phyloP scores from a whole-genome alignment of 495 filamentous ascomycete genomes.

The Cenococcum geophilum region DNA sequence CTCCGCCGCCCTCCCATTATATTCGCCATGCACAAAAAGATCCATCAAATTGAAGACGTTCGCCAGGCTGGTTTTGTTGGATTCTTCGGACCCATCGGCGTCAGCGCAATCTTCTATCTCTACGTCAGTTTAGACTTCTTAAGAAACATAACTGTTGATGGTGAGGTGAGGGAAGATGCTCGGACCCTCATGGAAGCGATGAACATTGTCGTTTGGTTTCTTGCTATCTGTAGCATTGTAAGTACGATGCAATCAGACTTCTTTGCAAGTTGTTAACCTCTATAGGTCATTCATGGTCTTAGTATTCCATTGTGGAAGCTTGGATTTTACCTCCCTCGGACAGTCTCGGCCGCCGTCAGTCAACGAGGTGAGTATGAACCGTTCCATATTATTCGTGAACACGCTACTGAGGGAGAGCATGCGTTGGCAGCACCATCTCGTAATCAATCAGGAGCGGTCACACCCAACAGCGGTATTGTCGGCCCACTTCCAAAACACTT shows the following conservation, averaged over 20 bases:
- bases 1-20: conserved; percentile 74
- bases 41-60: conserved; percentile 70
- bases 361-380: conserved; percentile 33
- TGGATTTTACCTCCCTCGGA: conserved; percentile 71
- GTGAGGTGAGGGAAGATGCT: conserved; percentile 60
- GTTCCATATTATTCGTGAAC: conserved; percentile 22
- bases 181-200: conserved; percentile 56
- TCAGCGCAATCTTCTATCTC: conserved; percentile 85
- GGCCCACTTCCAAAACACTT: conserved; percentile 3
- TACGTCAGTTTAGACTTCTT: conserved; percentile 71
- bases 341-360: conserved; percentile 57
- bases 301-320: conserved; percentile 80
- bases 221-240: conserved; percentile 80
- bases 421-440: conserved; percentile 5
- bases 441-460: conserved; percentile 6
- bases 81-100: conserved; percentile 94
- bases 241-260: conserved; percentile 40
- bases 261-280: too few relatives aligned
- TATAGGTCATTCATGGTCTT: conserved; percentile 75
- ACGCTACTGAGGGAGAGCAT: neutral
- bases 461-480: neutral
- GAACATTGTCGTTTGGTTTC: conserved; percentile 75
- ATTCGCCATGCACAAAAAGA: conserved; percentile 63
- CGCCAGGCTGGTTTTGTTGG: conserved; percentile 77
- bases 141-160: conserved; percentile 47